phyloP scores from a whole-genome alignment of 2,329 filamentous ascomycete species.

The Venturia nashicola region DNA sequence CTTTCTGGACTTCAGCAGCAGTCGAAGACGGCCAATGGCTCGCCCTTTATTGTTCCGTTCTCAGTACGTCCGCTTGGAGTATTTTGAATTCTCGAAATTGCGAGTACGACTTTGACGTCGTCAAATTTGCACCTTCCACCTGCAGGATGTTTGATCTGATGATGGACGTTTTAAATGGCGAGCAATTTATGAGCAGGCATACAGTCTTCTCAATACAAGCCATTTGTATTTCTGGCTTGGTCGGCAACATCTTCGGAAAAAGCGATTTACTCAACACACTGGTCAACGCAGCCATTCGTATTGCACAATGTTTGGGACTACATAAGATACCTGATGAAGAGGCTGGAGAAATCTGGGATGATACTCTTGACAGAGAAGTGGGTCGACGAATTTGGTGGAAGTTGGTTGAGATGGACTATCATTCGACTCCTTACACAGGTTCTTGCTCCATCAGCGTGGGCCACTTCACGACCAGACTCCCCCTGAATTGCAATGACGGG shows the following conservation, averaged over 20 bases:
- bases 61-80: conserved; percentile 15
- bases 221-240: conserved; percentile 25
- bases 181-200: conserved; percentile 20
- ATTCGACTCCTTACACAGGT: conserved; percentile 4
- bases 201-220: conserved; percentile 24
- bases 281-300: conserved; percentile 23
- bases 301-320: conserved; percentile 21
- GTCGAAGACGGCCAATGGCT: conserved; percentile 17
- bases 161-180: conserved; percentile 21
- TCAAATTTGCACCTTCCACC: neutral
- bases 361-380: conserved; percentile 19
- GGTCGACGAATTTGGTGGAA: conserved; percentile 27
- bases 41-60: conserved; percentile 17
- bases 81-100: conserved; percentile 15
- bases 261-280: conserved; percentile 25
- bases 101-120: neutral
- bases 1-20: conserved; percentile 16
- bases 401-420: conserved; percentile 11
- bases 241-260: conserved; percentile 26
- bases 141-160: conserved; percentile 19
- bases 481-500: neutral
- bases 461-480: neutral
- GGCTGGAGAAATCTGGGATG: conserved; percentile 12
- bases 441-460: conserved; percentile 1
- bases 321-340: conserved; percentile 13